Evolutionary conservation across 1,139 yeast genomes (phyloP), one percentile per base, ranked within the genome.

Genomic region (Yamadazyma siamensis): DNA sequence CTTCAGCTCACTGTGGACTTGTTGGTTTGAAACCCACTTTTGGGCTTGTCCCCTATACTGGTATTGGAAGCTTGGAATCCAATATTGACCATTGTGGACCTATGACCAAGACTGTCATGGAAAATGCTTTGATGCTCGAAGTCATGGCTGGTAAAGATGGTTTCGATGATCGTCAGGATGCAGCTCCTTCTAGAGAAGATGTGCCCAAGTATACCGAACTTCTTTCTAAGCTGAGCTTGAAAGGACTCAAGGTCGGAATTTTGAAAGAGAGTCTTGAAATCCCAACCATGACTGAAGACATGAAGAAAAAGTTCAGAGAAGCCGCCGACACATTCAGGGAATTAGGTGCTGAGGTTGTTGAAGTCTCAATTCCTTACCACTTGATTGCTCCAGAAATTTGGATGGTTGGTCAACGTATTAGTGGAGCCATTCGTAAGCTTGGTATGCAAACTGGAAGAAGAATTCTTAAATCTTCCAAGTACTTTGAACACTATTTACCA

Each of bases 181-280:
- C 27, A 2, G 36, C 36, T 9, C 41, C 44, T 1, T 47, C 73
- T 26, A 60, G 57, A 27, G 52, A 75, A 19, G 31, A 29, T 15
- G 39, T 26, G 21, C 37, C 33, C 13, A 28, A 24, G 20, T 39
- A 39, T 23, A 28, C 15, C 11, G 36, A 28, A 12, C 17, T 39
- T n/a, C 24, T 33, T 6, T 16, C 21, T 14, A 21, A 18, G 13
- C 21, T 34, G 16, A 13, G 25, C 9, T 32, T 42, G 18, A 34
- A 36, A 23, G 46, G 46, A 1, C 21, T 42, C 32, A 42, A 35
- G 18, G 37, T 42, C 24, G 46, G 41, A 2, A 34, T 42, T 22
- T 35, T 42, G 27, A 39, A 39, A 22, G 44, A 42, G 27, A 37
- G 41, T 13, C 35, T 42, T 14, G 38, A 37, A 15, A 27, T 39